Base-by-base conservation (phyloP, 768 basidiomycete species). In the Phaeolepiota aurea region DNA sequence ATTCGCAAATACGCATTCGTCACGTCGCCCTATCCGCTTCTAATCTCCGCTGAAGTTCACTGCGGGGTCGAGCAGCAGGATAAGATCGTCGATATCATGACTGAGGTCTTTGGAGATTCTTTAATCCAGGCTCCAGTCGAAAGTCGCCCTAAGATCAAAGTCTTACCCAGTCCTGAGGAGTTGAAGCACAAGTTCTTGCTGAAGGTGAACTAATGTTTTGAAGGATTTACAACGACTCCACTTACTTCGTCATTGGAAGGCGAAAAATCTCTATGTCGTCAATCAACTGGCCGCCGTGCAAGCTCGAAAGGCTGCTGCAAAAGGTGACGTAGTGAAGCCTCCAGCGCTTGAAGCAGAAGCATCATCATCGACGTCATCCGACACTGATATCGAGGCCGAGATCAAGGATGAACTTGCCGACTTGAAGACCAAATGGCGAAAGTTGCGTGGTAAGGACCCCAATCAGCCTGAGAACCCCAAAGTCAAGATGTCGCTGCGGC, bases 1-100 rank as follows among this genome's bases (percentile, higher is more conserved):
- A 86, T 97, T 54, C 68, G 70, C 15, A 87, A 86, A 61, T 97
- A 97, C 54, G 92, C 84, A 0, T 97, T 97, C 53, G 77, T 86
- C 31, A 75, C 85, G 1, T 93, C 89, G 1, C 87, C 88, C 0
- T 96, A 91, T 53, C 93, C 93, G 1, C 68, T 98, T 54, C 79
- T 98, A 53, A 84, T 98, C 41, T 93, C 90, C 2, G 87, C 91
- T 10, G 93, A 98, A 63, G 74, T 93, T 1, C 92, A 94, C 53
- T 94, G 90, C 57, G 67, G 74, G 0, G 43, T 89, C 12, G 60
- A 68, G 19, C 87, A 92, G 55, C 93, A 98, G 56, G 84, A 86
- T 25, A 69, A 71, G 54, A 69, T 96, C 11, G 91, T 77, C 0
- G 53, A 68, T 2, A 89, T 93, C 52, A 77, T 98, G 77, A 76